Conservation (phyloP, 129 eudicot genomes). For the Apium graveolens region DNA sequence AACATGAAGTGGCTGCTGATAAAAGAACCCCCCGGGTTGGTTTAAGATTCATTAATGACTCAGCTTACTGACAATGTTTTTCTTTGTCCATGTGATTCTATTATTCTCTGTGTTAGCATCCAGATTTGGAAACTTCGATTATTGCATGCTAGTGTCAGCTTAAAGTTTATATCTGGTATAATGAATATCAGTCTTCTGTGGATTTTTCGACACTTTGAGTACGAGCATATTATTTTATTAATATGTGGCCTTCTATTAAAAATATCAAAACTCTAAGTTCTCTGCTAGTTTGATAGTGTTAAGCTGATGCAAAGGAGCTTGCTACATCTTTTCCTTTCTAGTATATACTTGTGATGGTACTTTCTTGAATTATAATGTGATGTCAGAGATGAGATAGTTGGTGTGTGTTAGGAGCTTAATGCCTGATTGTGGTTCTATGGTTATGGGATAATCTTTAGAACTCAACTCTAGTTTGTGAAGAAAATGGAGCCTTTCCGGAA, state of each 20-base stretch:
- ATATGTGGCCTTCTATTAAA: background rate
- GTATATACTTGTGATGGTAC: background rate
- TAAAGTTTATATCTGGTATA: background rate
- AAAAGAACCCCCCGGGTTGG: conserved; percentile 37
- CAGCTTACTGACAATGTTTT: background rate
- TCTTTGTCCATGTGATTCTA: background rate
- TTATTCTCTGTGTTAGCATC: background rate
- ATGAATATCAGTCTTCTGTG: background rate
- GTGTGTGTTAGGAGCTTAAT: background rate
- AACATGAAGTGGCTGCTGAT: conserved; percentile 21
- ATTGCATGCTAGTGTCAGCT: background rate
- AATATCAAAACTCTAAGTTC: background rate
- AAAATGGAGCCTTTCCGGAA: background rate
- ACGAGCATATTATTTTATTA: background rate
- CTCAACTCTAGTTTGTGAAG: background rate
- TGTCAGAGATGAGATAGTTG: background rate
- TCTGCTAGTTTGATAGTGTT: background rate
- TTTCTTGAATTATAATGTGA: background rate
- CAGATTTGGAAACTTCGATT: background rate
- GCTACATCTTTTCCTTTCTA: background rate
- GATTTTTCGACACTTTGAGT: background rate
- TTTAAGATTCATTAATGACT: background rate
- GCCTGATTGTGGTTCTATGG: background rate
- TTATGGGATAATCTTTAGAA: background rate
- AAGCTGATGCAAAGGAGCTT: background rate